These are phyloP conservation scores for Xylaria sp. DNA, from an alignment of 2,329 filamentous ascomycete species.

Conservation along the genomic window DNA sequence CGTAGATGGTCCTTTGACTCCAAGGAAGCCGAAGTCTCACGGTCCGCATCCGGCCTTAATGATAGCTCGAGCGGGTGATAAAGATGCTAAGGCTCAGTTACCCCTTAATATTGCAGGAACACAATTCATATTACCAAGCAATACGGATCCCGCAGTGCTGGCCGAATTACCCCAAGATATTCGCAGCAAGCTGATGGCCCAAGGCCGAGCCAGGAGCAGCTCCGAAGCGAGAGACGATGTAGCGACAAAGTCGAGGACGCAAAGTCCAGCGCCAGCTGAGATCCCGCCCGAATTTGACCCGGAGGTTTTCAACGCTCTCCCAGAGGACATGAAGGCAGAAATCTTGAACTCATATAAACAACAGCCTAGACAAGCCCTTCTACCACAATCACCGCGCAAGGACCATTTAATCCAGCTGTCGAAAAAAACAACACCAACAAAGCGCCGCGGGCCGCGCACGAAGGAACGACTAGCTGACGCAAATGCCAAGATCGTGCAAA, in stretches of 20 bases:
- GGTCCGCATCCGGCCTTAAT: constrained; percentile 64
- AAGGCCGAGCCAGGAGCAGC: constrained; percentile 53
- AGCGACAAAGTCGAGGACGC: constrained; percentile 53
- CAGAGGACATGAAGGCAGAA: constrained; percentile 86
- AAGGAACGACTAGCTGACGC: constrained; percentile 64
- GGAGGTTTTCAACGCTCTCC: constrained; percentile 84
- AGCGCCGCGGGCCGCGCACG: constrained; percentile 65
- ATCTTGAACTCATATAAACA: constrained; percentile 77
- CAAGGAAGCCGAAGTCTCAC: constrained; percentile 59
- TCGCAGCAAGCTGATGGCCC: constrained; percentile 75
- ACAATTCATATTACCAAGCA: constrained; percentile 89
- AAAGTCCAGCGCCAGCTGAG: constrained; percentile 50
- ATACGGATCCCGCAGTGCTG: constrained; percentile 83
- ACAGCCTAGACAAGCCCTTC: constrained; percentile 49
- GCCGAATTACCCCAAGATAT: constrained; percentile 88
- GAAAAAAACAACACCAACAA: constrained; percentile 72
- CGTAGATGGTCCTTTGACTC: constrained; percentile 64
- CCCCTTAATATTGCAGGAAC: constrained; percentile 85
- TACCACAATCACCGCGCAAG: constrained; percentile 67
- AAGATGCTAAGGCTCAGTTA: constrained; percentile 68
- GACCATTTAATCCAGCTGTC: constrained; percentile 61
- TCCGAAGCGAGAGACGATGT: constrained; percentile 48
- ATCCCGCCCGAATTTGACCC: constrained; percentile 84
- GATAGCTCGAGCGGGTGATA: constrained; percentile 61
- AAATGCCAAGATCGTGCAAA: constrained; percentile 74